Conservation (phyloP, 306 rosid genomes). For the Datisca glomerata region DNA sequence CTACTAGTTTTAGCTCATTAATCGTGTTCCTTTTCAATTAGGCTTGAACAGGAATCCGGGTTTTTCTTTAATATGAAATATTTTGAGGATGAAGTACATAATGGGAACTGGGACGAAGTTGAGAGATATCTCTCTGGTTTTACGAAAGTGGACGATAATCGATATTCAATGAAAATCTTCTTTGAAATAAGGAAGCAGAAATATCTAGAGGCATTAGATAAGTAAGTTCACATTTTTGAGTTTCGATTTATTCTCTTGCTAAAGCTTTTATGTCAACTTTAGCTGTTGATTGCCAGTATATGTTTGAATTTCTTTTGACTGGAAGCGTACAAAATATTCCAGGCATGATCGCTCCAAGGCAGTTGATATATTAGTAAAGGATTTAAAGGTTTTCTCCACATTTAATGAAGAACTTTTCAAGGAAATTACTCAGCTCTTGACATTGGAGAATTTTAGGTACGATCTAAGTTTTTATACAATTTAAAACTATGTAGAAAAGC, state of each 20-base stretch:
- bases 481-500: conserved; percentile 1
- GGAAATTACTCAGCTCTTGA: conserved; percentile 94
- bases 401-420: conserved; percentile 86
- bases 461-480: not conserved
- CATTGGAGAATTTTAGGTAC: conserved; percentile 85
- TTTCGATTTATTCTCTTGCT: conserved; percentile 2
- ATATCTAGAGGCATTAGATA: conserved; percentile 92
- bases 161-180: conserved; percentile 96
- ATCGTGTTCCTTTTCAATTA: conserved; percentile 21
- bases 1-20: conserved; percentile 16
- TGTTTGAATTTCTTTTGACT: conserved; percentile 8
- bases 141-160: conserved; percentile 94
- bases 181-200: conserved; percentile 98
- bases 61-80: conserved; percentile 96
- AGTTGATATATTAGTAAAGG: conserved; percentile 82
- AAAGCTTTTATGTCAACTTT: not conserved
- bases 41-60: conserved; percentile 98
- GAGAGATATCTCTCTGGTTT: conserved; percentile 94
- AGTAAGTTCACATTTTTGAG: conserved; percentile 44
- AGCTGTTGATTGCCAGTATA: not conserved
- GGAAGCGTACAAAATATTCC: conserved; percentile 12
- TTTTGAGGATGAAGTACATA: conserved; percentile 97
- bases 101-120: conserved; percentile 98
- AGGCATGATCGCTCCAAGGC: conserved; percentile 95
- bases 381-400: conserved; percentile 82